These are phyloP conservation scores for Sporothrix luriei DNA, from an alignment of 2,329 filamentous ascomycete species.

Conservation along the genomic window DNA sequence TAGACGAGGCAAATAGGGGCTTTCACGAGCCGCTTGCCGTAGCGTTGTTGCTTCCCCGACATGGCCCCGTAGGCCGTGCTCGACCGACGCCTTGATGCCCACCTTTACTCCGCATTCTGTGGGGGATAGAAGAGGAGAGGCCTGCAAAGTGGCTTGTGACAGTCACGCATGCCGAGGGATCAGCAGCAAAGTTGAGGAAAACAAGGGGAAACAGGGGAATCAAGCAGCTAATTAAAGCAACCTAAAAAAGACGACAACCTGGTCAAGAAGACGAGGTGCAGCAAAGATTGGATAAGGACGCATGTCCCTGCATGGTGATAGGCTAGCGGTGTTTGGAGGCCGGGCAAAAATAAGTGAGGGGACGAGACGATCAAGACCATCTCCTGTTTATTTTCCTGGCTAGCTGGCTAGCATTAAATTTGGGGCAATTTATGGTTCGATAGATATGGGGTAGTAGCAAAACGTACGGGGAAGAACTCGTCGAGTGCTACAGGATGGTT, in stretches of 20 bases:
- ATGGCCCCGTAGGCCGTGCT: too few species aligned
- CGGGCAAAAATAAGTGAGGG: not conserved
- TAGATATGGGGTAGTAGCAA: not conserved
- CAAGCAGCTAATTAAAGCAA: not conserved
- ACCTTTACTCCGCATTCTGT: conserved; percentile 20
- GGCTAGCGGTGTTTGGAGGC: not conserved
- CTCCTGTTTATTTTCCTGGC: too few species aligned
- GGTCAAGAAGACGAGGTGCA: not conserved
- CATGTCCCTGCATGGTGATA: not conserved
- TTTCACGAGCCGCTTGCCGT: not conserved
- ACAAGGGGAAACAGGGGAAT: not conserved
- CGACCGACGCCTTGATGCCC: not conserved
- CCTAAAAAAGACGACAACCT: not conserved
- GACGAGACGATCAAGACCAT: not conserved
- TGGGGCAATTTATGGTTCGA: not conserved
- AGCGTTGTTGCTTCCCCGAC: not conserved
- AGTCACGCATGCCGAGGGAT: conserved; percentile 21
- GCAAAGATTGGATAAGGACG: not conserved
- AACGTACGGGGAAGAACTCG: not conserved
- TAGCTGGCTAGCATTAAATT: not conserved
- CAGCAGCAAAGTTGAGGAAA: not conserved
- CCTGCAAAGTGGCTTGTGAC: conserved; percentile 14
- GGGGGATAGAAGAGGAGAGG: not conserved
- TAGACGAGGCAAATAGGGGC: not conserved
- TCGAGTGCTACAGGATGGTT: not conserved